These are phyloP conservation scores for Fusarium graminum DNA, from an alignment of 2,329 filamentous ascomycete species.

Conservation along the genomic window DNA sequence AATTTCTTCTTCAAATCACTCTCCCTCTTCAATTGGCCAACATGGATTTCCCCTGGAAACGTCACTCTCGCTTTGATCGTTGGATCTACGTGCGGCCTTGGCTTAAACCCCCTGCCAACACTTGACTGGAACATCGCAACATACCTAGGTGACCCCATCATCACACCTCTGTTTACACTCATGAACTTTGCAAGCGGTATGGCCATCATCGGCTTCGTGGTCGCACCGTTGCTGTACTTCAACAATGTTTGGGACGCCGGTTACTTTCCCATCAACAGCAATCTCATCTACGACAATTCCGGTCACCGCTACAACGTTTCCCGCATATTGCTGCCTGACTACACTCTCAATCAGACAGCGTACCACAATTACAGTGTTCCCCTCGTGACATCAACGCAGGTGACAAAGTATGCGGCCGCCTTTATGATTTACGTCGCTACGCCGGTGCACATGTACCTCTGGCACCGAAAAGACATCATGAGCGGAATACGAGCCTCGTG, in stretches of 20 bases:
- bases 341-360: slow-evolving; percentile 64
- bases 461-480: slow-evolving; percentile 50
- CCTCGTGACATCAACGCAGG: slow-evolving; percentile 62
- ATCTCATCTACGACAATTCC: slow-evolving; percentile 69
- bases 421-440: slow-evolving; percentile 51
- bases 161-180: slow-evolving; percentile 50
- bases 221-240: slow-evolving; percentile 64
- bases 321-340: slow-evolving; percentile 63
- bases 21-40: slow-evolving; percentile 63
- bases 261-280: slow-evolving; percentile 68
- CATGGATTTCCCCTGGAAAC: slow-evolving; percentile 62
- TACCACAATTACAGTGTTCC: slow-evolving; percentile 67
- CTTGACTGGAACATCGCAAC: slow-evolving; percentile 58
- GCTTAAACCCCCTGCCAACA: slow-evolving; percentile 55
- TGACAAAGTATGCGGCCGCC: slow-evolving; percentile 51
- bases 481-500: slow-evolving; percentile 48
- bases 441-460: slow-evolving; percentile 51
- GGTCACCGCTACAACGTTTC: slow-evolving; percentile 64
- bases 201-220: slow-evolving; percentile 66
- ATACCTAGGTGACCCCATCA: slow-evolving; percentile 49
- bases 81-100: slow-evolving; percentile 55
- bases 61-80: slow-evolving; percentile 53
- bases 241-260: slow-evolving; percentile 62
- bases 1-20: slow-evolving; percentile 63
- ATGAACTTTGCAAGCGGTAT: slow-evolving; percentile 50